Evolutionary conservation across 805 yeast genomes (phyloP).

Genomic region (Barnettozyma salicaria): DNA sequence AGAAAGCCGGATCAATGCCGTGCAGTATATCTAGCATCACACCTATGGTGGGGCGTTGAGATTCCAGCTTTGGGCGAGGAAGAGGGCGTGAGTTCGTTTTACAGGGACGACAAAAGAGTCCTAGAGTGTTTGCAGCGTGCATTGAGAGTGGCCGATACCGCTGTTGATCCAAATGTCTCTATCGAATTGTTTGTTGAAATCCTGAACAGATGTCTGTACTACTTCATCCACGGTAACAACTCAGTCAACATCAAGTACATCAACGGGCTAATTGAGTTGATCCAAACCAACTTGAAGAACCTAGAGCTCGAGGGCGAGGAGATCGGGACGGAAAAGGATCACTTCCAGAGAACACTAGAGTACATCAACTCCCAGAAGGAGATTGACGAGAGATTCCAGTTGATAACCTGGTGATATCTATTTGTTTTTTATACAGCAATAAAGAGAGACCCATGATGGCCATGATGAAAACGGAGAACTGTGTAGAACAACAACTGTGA

Average conservation of each 20-base stretch:
- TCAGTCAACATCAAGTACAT: slow-evolving; percentile 67
- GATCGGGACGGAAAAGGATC: slow-evolving; percentile 31
- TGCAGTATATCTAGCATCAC: slow-evolving; percentile 80
- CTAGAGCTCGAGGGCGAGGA: slow-evolving; percentile 15
- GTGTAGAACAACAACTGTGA: no score
- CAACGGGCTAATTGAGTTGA: slow-evolving; percentile 81
- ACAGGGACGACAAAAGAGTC: slow-evolving; percentile 62
- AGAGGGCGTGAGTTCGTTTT: slow-evolving; percentile 37
- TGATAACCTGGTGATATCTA: slow-evolving; percentile 33
- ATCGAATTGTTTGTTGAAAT: slow-evolving; percentile 86
- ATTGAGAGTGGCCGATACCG: slow-evolving; percentile 86
- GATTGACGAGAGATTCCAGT: slow-evolving; percentile 62
- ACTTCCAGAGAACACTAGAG: slow-evolving; percentile 65
- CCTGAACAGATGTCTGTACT: slow-evolving; percentile 77
- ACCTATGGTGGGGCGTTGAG: slow-evolving; percentile 90
- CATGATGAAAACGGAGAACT: no score
- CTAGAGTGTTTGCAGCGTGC: slow-evolving; percentile 88
- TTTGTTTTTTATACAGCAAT: neutral
- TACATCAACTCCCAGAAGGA: slow-evolving; percentile 66
- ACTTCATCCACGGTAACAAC: slow-evolving; percentile 73
- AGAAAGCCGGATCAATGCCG: slow-evolving; percentile 95
- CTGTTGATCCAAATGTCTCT: slow-evolving; percentile 72
- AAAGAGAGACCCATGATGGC: neutral
- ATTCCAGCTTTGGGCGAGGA: slow-evolving; percentile 40
- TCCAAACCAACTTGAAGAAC: slow-evolving; percentile 49